Conservation (phyloP, 176 grass and related monocot genomes). For the Hsuehochloa calcarea region DNA sequence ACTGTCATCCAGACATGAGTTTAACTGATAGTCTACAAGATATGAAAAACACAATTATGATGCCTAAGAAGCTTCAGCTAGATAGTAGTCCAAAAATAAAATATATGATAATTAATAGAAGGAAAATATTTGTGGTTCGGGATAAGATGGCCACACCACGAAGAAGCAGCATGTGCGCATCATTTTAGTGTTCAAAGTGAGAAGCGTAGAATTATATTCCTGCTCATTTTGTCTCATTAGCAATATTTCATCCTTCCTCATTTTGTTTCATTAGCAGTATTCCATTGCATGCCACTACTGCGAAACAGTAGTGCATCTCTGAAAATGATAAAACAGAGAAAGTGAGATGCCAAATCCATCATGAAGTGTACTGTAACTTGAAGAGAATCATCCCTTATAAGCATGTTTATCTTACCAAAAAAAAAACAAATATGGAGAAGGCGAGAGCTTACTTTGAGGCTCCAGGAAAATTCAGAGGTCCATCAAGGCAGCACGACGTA, state of each 20-base stretch:
- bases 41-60: no score
- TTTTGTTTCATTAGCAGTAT: neutral
- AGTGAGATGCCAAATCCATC: constrained; percentile 15
- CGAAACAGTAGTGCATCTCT: constrained; percentile 16
- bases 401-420: neutral
- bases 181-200: no score
- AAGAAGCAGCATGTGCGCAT: no score
- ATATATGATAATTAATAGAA: no score
- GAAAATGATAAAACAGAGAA: constrained; percentile 12
- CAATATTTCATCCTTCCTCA: neutral
- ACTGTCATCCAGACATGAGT: no score
- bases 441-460: constrained; percentile 7
- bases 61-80: no score
- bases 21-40: no score
- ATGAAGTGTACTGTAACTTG: neutral
- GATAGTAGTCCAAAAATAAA: no score
- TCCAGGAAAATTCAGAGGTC: constrained; percentile 7
- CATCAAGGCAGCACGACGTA: neutral
- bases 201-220: no score
- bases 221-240: no score
- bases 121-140: no score
- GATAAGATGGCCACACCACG: no score
- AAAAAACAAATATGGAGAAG: neutral
- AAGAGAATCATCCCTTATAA: constrained; percentile 16
- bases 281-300: neutral